Evolutionary conservation across 2,329 filamentous ascomycete genomes (phyloP), one percentile per base, ranked within the genome.

Genomic region (Colletotrichum viniferum): DNA sequence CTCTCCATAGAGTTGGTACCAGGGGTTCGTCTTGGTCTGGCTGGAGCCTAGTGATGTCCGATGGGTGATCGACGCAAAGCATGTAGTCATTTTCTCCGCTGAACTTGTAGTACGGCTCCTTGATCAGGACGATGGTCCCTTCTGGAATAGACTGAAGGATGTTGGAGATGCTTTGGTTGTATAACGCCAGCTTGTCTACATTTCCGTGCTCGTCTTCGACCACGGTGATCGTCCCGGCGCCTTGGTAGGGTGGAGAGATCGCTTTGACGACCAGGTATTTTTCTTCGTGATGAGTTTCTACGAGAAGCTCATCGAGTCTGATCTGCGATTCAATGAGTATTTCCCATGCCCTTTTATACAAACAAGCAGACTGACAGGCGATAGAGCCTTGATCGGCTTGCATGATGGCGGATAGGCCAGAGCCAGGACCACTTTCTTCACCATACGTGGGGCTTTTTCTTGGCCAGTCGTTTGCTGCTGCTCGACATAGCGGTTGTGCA

Each of bases 81-180:
- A 84, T 80, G 34, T 79, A 81, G 60, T 84, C 82, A 26, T 77
- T 70, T 4, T 79, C 66, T 21, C 80, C 81, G 43, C 82, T 81
- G 67, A 78, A 79, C n/a, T 81, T 81, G 77, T 84, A 84, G 43
- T 83, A 85, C 1, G 84, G 84, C 68, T 85, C 84, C 70, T 85
- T 85, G 75, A 85, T 68, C 5, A 83, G 81, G 0, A 84, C 77
- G 3, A 84, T 72, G 7, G 78, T 81, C 0, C 81, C 81, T 62
- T 82, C 81, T 4, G 83, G 83, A 3, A 83, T 79, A 4, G 80
- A 79, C 2, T 81, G 82, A 8, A 84, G 66, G n/a, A 84, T 71
- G 9, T 77, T 82, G 3, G 82, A 79, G 77, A 80, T 81, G 30
- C 78, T 74, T 36, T 84, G 83, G 78, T 84, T 85, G 79, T 85